Evolutionary conservation across 257 asterid genomes (phyloP).

Genomic region (Plantago elongata): DNA sequence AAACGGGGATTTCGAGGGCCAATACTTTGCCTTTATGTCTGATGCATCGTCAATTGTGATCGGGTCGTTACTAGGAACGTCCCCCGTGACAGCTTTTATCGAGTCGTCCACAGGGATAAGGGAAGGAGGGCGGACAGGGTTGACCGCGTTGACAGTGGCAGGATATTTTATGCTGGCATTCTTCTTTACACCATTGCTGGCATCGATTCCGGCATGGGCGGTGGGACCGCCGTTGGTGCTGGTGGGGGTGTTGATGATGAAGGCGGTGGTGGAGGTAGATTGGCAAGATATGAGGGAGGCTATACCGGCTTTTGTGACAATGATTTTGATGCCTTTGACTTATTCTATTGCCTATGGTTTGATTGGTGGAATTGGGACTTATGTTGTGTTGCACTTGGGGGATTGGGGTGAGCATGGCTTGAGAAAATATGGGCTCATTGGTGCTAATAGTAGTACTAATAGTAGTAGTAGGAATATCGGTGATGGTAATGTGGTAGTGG

Average conservation of each 20-base stretch:
- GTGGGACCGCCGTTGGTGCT: slow-evolving; percentile 93
- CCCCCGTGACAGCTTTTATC: slow-evolving; percentile 81
- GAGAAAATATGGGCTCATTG: slow-evolving; percentile 28
- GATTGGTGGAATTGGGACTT: slow-evolving; percentile 84
- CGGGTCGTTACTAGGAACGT: slow-evolving; percentile 82
- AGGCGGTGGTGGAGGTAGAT: slow-evolving; percentile 81
- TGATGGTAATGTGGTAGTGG: slow-evolving; percentile 18
- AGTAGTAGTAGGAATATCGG: slow-evolving; percentile 8
- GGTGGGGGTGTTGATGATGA: slow-evolving; percentile 98
- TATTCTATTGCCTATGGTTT: slow-evolving; percentile 89
- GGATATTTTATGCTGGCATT: slow-evolving; percentile 67
- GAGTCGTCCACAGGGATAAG: slow-evolving; percentile 95
- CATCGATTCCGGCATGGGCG: slow-evolving; percentile 96
- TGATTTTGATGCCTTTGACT: slow-evolving; percentile 83
- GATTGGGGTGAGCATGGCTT: slow-evolving; percentile 51
- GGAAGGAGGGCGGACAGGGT: slow-evolving; percentile 92
- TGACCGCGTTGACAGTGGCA: slow-evolving; percentile 89
- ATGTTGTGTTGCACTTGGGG: slow-evolving; percentile 56
- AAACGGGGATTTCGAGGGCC: slow-evolving; percentile 80
- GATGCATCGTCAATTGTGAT: slow-evolving; percentile 77
- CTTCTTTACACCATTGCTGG: slow-evolving; percentile 87
- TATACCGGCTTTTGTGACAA: slow-evolving; percentile 85
- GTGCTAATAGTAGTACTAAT: slow-evolving; percentile 9
- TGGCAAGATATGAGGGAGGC: slow-evolving; percentile 95
- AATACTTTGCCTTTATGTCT: slow-evolving; percentile 87